These are phyloP conservation scores for Protostelium mycophagum DNA, from an alignment of 78 protist species.

Conservation along the genomic window DNA sequence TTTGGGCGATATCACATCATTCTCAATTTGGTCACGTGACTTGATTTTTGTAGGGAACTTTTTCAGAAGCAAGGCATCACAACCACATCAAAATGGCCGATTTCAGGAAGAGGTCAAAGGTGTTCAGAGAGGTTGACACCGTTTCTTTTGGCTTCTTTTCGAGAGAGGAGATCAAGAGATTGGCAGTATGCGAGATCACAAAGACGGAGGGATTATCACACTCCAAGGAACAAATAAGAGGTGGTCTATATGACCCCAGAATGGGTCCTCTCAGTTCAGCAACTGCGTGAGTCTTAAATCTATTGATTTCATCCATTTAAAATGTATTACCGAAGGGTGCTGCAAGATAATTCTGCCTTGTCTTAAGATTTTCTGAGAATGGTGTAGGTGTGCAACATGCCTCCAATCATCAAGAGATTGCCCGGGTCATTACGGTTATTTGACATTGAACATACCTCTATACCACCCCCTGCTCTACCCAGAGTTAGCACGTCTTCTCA, in stretches of 20 bases:
- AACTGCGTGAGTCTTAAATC: constrained; percentile 16
- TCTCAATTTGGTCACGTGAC: neutral
- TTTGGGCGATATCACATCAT: neutral
- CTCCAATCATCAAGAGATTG: constrained; percentile 47
- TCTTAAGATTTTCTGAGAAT: neutral
- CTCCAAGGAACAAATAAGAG: constrained; percentile 38
- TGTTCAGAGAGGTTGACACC: constrained; percentile 31
- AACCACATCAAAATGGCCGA: neutral
- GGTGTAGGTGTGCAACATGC: neutral
- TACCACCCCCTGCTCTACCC: constrained; percentile 80
- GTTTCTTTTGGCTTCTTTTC: constrained; percentile 55
- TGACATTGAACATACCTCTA: constrained; percentile 81
- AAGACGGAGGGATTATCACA: constrained; percentile 66
- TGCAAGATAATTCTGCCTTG: neutral
- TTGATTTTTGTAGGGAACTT: neutral
- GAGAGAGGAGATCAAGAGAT: constrained; percentile 49
- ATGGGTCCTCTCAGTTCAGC: constrained; percentile 81
- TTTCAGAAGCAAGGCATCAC: constrained; percentile 1
- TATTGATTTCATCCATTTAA: neutral
- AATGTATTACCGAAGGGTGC: neutral
- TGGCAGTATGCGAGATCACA: constrained; percentile 33
- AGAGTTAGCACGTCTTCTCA: constrained; percentile 54
- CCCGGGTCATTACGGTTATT: constrained; percentile 97
- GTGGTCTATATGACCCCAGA: constrained; percentile 89
- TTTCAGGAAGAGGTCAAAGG: neutral